Evolutionary conservation across 495 filamentous ascomycete species (phyloP), one percentile per base, ranked within the genome.

Genomic region (Daldinia concentrica): DNA sequence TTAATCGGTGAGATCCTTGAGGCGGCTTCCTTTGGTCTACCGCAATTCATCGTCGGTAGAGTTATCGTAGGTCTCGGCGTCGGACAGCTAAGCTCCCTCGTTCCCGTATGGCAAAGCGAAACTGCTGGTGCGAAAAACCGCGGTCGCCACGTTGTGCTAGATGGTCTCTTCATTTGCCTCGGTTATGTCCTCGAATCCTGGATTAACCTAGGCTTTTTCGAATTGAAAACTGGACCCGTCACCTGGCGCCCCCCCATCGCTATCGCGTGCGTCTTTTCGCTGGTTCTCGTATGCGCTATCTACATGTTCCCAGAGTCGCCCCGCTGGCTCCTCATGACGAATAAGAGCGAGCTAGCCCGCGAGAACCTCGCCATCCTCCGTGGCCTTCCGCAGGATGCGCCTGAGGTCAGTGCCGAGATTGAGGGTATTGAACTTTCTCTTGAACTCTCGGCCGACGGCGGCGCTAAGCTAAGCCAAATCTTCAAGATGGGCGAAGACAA

Each of bases 21-120:
- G 61, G 69, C 74, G 26, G 39, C 78, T 1, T 64, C 78, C 7
- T 78, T 68, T 29, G 68, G 68, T 1, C 27, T 86, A 8, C 75
- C 82, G 9, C 85, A 87, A 66, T 75, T 87, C 59, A 83, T 86
- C 58, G 81, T 86, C 30, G 85, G 85, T 14, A 79, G 85, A 0
- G 73, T 86, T 19, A 66, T 86, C 34, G 77, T 80, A 32, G 85
- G 85, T 14, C 52, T 86, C 34, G 85, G 85, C 8, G 81, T 86
- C 62, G 85, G 85, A 34, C 77, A 82, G 45, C 79, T 86, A 26
- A 84, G 81, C 15, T 83, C 82, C 41, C 82, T 84, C 9, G 83
- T 85, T 15, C 85, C 85, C 14, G 82, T 85, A 9, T 87, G 85
- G 85, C 84, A 86, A 71, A 82, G 83, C 32, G 85, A 87, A 62